phyloP scores from a whole-genome alignment of 495 filamentous ascomycete genomes.

The Tuber borchii region DNA sequence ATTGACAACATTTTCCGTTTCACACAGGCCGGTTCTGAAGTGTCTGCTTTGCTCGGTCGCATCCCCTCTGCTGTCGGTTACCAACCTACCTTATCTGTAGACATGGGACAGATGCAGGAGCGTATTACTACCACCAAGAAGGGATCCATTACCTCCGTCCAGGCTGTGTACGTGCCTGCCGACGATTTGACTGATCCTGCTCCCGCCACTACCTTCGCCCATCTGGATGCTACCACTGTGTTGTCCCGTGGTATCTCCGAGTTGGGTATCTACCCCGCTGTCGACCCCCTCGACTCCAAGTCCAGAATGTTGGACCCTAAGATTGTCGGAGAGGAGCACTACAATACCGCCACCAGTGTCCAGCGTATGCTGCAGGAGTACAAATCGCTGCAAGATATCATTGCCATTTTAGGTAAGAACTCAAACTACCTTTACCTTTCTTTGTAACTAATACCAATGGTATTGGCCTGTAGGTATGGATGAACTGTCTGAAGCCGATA shows the following conservation, averaged over 20 bases:
- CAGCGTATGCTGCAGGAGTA: conserved; percentile 99
- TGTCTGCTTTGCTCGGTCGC: conserved; percentile 98
- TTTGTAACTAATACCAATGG: neutral
- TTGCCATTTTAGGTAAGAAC: conserved; percentile 99
- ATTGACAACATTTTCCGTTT: conserved; percentile 99
- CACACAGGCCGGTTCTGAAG: conserved; percentile 99
- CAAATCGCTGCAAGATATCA: conserved; percentile 99
- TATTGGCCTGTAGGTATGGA: neutral
- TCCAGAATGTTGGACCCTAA: conserved; percentile 99
- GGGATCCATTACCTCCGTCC: conserved; percentile 99
- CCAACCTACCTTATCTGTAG: conserved; percentile 98
- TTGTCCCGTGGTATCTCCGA: conserved; percentile 99
- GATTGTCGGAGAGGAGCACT: conserved; percentile 96
- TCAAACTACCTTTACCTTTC: conserved; percentile 89
- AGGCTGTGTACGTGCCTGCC: conserved; percentile 99
- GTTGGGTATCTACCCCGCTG: conserved; percentile 99
- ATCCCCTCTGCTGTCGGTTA: conserved; percentile 99
- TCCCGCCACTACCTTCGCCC: conserved; percentile 98
- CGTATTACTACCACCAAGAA: conserved; percentile 99
- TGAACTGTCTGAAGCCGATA: conserved; percentile 2
- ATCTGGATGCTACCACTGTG: conserved; percentile 99
- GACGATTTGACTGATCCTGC: conserved; percentile 99
- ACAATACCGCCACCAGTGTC: conserved; percentile 85
- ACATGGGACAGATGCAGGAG: conserved; percentile 99
- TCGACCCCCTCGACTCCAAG: conserved; percentile 99